Evolutionary conservation across 768 basidiomycete genomes (phyloP).

Genomic region (Mycena vulgaris): DNA sequence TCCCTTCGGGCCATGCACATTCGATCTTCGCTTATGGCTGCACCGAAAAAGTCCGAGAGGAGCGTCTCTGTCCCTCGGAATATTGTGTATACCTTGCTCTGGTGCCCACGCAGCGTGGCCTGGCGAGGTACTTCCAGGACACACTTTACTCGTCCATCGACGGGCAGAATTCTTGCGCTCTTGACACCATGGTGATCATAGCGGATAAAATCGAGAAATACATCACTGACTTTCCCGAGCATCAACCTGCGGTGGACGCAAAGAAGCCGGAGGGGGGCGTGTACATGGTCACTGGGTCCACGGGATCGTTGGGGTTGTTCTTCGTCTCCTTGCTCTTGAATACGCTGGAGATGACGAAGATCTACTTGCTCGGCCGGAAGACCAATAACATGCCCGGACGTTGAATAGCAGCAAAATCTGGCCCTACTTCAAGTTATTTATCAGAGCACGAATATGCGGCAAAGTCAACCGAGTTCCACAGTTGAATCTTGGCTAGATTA

Average conservation of each 20-base stretch:
- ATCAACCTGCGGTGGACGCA: background rate
- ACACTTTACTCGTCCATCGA: background rate
- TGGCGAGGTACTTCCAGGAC: constrained; percentile 9
- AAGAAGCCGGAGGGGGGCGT: background rate
- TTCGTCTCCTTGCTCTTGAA: constrained; percentile 8
- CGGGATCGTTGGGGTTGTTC: constrained; percentile 27
- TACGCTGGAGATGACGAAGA: constrained; percentile 11
- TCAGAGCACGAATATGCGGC: too few relatives aligned
- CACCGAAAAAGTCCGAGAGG: constrained; percentile 7
- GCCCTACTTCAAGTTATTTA: too few relatives aligned
- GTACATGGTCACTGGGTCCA: constrained; percentile 26
- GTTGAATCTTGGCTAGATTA: too few relatives aligned
- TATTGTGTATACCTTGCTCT: constrained; percentile 10
- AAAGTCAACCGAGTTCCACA: too few relatives aligned
- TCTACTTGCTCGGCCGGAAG: constrained; percentile 24
- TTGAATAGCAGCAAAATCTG: too few relatives aligned
- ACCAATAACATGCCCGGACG: too few relatives aligned
- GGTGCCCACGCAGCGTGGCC: constrained; percentile 11
- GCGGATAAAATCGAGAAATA: constrained; percentile 1
- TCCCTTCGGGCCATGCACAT: constrained; percentile 26
- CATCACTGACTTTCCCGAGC: constrained; percentile 1
- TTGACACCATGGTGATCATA: background rate
- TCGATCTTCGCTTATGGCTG: constrained; percentile 17
- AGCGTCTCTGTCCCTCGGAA: constrained; percentile 7
- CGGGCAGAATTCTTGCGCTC: background rate